A percentile compares a stretch with the other conserved stretches of the same genome.
Evolutionary conservation across 495 filamentous ascomycete genomes (phyloP).

Genomic region (Penicillium egyptiacum): DNA sequence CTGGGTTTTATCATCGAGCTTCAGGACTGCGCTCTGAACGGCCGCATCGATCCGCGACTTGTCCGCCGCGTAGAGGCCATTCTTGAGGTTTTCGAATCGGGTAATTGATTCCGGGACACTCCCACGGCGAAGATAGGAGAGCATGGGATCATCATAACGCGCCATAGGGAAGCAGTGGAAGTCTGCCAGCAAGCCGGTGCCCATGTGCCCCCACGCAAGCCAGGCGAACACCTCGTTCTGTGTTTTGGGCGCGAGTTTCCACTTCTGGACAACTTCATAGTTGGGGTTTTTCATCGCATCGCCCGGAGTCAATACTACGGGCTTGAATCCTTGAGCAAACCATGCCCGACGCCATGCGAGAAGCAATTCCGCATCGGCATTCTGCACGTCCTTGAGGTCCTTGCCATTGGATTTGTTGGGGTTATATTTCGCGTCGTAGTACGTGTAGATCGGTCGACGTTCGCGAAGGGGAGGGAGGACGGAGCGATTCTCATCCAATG

Average conservation of each 20-base stretch:
- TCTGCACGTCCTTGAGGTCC: slow-evolving; percentile 57
- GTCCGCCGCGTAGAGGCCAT: slow-evolving; percentile 72
- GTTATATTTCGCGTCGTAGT: slow-evolving; percentile 67
- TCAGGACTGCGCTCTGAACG: slow-evolving; percentile 64
- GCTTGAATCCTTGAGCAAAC: slow-evolving; percentile 90
- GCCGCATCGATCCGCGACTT: slow-evolving; percentile 63
- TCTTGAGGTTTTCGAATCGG: slow-evolving; percentile 69
- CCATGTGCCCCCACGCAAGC: slow-evolving; percentile 93
- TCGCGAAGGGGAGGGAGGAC: slow-evolving; percentile 76
- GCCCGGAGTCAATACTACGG: slow-evolving; percentile 72
- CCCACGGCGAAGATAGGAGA: slow-evolving; percentile 70
- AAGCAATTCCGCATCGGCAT: slow-evolving; percentile 75
- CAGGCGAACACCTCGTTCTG: slow-evolving; percentile 77
- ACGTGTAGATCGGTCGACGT: slow-evolving; percentile 86
- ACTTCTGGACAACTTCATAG: slow-evolving; percentile 61
- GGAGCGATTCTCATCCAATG: slow-evolving; percentile 81
- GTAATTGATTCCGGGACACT: slow-evolving; percentile 66
- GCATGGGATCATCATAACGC: slow-evolving; percentile 65
- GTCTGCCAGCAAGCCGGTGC: slow-evolving; percentile 78
- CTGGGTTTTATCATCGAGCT: slow-evolving; percentile 52
- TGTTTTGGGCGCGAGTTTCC: slow-evolving; percentile 54
- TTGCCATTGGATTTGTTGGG: slow-evolving; percentile 41
- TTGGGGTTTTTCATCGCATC: slow-evolving; percentile 85
- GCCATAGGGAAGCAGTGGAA: slow-evolving; percentile 86
- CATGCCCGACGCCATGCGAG: slow-evolving; percentile 89